Evolutionary conservation across 129 eudicot genomes (phyloP).

Genomic region (Mikania micrantha): DNA sequence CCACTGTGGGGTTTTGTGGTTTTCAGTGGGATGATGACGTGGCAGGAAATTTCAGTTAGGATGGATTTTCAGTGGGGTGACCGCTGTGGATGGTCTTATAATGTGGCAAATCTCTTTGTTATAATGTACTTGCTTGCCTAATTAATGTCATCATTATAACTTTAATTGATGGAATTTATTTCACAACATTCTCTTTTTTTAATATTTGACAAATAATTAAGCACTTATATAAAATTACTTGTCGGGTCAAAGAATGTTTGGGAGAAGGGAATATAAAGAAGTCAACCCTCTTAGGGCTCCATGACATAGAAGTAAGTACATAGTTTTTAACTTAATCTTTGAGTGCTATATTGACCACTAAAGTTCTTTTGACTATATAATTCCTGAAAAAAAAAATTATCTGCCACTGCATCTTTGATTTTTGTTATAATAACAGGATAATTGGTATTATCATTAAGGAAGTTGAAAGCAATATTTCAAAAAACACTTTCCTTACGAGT

Average conservation of each 20-base stretch:
- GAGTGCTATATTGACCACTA: background rate
- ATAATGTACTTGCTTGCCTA: background rate
- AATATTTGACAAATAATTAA: background rate
- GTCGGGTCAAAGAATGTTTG: background rate
- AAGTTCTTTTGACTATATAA: conserved; percentile 9
- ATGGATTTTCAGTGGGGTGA: no score
- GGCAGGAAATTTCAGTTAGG: no score
- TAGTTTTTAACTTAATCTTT: background rate
- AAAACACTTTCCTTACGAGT: conserved; percentile 59
- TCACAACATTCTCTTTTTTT: background rate
- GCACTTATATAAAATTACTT: background rate
- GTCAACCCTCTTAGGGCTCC: background rate
- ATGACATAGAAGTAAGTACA: background rate
- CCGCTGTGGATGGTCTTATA: no score
- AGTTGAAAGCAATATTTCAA: conserved; percentile 72
- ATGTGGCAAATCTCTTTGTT: background rate
- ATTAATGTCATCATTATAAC: background rate
- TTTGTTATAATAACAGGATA: conserved; percentile 47
- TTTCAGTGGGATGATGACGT: no score
- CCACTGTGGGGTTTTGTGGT: no score
- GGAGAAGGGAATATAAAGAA: background rate
- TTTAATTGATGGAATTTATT: background rate
- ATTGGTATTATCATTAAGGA: conserved; percentile 73
- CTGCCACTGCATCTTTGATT: conserved; percentile 11
- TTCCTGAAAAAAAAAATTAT: background rate